phyloP scores from a whole-genome alignment of 2,329 filamentous ascomycete species.

The Ophiostoma tasmaniense region DNA sequence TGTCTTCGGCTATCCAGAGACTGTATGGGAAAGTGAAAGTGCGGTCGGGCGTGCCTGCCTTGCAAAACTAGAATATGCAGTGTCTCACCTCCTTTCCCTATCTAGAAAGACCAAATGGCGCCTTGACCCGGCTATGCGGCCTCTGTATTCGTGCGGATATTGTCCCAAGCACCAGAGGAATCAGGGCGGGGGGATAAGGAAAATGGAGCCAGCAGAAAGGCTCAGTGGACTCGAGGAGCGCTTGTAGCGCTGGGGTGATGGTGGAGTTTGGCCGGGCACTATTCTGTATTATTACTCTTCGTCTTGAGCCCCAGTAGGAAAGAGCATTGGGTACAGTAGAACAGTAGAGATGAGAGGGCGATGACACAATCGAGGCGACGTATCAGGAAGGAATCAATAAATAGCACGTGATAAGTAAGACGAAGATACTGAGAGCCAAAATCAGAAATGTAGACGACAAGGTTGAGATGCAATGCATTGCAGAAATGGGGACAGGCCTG shows the following conservation, averaged over 20 bases:
- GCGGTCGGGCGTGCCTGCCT: background rate
- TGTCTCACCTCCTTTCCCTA: slow-evolving; percentile 12
- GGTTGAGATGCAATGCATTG: background rate
- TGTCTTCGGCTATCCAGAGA: background rate
- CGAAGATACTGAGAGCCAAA: background rate
- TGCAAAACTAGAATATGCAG: slow-evolving; percentile 4
- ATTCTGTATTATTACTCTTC: background rate
- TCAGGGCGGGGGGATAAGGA: slow-evolving; percentile 6
- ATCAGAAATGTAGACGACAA: background rate
- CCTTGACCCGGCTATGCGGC: slow-evolving; percentile 12
- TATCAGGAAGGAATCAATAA: background rate
- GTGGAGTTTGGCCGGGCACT: slow-evolving; percentile 9
- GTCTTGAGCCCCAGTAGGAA: background rate
- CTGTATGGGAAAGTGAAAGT: background rate
- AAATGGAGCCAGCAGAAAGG: slow-evolving; percentile 1
- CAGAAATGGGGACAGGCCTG: background rate
- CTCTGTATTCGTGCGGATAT: background rate
- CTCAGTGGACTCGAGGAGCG: background rate
- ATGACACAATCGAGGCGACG: background rate
- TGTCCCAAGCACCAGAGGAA: background rate
- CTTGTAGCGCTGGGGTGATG: background rate
- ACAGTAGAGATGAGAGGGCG: background rate
- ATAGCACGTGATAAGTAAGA: background rate
- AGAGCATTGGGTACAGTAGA: background rate
- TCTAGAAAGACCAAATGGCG: slow-evolving; percentile 8